phyloP scores from a whole-genome alignment of 495 filamentous ascomycete genomes.

The Haplographium delicatum region DNA sequence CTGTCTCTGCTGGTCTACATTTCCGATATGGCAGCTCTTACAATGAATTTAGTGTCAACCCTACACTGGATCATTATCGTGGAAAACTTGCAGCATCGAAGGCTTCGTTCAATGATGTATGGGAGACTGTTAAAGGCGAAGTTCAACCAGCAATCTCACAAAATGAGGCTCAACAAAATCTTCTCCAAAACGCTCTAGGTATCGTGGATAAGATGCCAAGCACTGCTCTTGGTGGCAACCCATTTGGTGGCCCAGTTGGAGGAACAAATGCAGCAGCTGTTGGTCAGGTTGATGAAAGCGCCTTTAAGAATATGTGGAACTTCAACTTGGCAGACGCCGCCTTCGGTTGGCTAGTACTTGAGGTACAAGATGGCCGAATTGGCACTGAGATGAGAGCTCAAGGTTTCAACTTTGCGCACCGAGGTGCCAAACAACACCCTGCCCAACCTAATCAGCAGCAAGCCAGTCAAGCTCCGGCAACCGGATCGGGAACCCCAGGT shows the following conservation, averaged over 20 bases:
- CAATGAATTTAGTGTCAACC: conserved; percentile 99
- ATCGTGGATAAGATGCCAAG: conserved; percentile 96
- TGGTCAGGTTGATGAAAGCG: conserved; percentile 94
- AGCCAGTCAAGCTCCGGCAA: conserved; percentile 25
- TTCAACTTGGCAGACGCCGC: conserved; percentile 98
- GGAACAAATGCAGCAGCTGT: conserved; percentile 59
- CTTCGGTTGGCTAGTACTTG: conserved; percentile 91
- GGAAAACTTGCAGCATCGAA: conserved; percentile 99
- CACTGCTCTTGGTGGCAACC: conserved; percentile 90
- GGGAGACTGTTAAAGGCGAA: conserved; percentile 96
- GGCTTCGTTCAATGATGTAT: conserved; percentile 98
- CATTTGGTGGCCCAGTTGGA: conserved; percentile 83
- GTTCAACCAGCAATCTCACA: conserved; percentile 89
- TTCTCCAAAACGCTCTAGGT: conserved; percentile 82
- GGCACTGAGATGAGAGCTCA: conserved; percentile 98
- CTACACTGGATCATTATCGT: conserved; percentile 95
- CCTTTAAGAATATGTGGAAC: conserved; percentile 99
- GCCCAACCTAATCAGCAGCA: conserved; percentile 17
- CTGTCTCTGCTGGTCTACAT: conserved; percentile 93
- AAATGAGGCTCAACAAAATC: conserved; percentile 86
- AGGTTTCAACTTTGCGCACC: conserved; percentile 98
- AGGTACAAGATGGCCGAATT: conserved; percentile 90
- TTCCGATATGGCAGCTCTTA: conserved; percentile 99
- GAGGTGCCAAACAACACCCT: conserved; percentile 42
- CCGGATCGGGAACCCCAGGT: conserved; percentile 37